Percentiles rank a stretch among this genome's conserved stretches.
Conservation (phyloP, 768 basidiomycete species). For the Kwoniella heveanensis region DNA sequence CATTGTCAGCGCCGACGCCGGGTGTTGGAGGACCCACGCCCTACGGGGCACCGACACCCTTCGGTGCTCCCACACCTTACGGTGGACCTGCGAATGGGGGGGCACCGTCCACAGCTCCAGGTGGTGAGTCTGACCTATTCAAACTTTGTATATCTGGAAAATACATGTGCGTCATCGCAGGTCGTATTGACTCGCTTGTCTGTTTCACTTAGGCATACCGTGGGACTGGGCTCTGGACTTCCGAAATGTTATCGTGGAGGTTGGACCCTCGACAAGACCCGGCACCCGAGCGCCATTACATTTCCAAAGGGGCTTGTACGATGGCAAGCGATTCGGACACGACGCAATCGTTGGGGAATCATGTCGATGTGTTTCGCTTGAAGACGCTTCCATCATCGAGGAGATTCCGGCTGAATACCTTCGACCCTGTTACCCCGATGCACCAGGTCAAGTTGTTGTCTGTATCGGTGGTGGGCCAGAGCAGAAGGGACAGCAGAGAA, state of each 20-base stretch:
- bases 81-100: slow-evolving; percentile 25
- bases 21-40: slow-evolving; percentile 46
- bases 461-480: slow-evolving; percentile 34
- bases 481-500: slow-evolving; percentile 38
- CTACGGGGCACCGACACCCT: slow-evolving; percentile 48
- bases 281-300: slow-evolving; percentile 42
- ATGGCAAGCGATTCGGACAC: slow-evolving; percentile 43
- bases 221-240: slow-evolving; percentile 53
- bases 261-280: slow-evolving; percentile 35
- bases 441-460: slow-evolving; percentile 40
- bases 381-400: slow-evolving; percentile 30
- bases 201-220: slow-evolving; percentile 25
- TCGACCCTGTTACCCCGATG: slow-evolving; percentile 42
- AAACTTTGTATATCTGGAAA: no score
- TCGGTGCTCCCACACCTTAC: slow-evolving; percentile 48
- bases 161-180: no score
- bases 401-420: slow-evolving; percentile 50
- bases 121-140: slow-evolving; percentile 1
- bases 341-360: slow-evolving; percentile 27
- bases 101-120: slow-evolving; percentile 5
- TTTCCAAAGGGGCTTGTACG: slow-evolving; percentile 45
- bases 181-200: no score
- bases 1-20: slow-evolving; percentile 58
- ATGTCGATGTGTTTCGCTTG: slow-evolving; percentile 30
- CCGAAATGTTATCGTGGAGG: slow-evolving; percentile 49